phyloP scores from a whole-genome alignment of 768 basidiomycete genomes.

The Leucocoprinus leucothites region DNA sequence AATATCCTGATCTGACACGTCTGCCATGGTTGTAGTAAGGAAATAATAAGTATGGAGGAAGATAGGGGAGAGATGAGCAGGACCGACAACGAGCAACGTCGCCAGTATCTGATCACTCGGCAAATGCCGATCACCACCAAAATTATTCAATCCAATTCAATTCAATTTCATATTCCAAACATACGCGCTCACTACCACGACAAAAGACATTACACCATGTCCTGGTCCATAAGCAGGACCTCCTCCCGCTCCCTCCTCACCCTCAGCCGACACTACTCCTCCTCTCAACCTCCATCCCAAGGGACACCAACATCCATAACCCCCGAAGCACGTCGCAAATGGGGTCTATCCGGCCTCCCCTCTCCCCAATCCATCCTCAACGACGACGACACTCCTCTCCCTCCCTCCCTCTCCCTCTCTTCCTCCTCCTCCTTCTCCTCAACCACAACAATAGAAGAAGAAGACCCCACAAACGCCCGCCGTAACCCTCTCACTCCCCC shows the following conservation, averaged over 20 bases:
- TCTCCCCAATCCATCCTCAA: constrained; percentile 45
- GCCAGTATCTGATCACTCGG: background rate
- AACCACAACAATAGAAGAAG: no score
- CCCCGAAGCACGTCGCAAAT: constrained; percentile 26
- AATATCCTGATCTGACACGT: constrained; percentile 73
- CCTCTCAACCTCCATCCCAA: constrained; percentile 14
- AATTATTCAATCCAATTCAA: background rate
- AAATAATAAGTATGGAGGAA: background rate
- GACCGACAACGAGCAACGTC: no score
- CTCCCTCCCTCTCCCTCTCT: constrained; percentile 22
- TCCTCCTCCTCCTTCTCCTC: constrained; percentile 49
- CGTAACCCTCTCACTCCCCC: constrained; percentile 31
- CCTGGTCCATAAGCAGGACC: background rate
- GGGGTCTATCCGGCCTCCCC: constrained; percentile 36
- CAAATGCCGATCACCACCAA: background rate
- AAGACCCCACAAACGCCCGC: constrained; percentile 42
- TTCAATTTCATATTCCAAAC: no score
- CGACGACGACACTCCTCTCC: constrained; percentile 26
- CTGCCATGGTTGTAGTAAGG: constrained; percentile 56
- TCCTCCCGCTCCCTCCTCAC: no score
- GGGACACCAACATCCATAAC: constrained; percentile 7
- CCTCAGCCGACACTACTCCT: constrained; percentile 18
- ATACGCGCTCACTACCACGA: no score
- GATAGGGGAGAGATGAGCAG: background rate
- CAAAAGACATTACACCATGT: constrained; percentile 8